Base-by-base conservation (phyloP, 2,329 filamentous ascomycete species). In the Reticulascus tulasneorum region DNA sequence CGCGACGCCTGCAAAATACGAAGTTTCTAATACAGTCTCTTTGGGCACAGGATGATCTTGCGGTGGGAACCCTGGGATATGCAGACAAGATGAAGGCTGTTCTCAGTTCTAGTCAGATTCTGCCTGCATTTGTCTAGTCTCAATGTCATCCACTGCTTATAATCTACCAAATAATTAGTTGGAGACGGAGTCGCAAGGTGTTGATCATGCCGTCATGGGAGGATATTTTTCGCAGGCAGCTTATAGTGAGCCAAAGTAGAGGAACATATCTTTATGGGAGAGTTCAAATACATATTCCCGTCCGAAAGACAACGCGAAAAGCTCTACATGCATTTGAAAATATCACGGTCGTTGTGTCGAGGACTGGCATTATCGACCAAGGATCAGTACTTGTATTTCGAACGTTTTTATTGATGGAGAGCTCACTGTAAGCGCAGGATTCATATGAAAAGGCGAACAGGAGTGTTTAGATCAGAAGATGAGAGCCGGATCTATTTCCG, bases 11-110 rank as follows among this genome's bases (percentile, higher is more conserved):
- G 4, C 38, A 48, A 2, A 36, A 48, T 5, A 27, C 50, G 1
- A 49, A 43, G 23, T n/a, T 29, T 1, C 16, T 60, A 5, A 10
- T 63, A 1, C 35, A 58, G 25, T 46, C 49, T 0, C 22, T 58
- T 3, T 64, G 60, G 61, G 50, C 53, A 4, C 61, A 63, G 28
- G 49, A 59, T 5, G 60, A 64, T 29, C 45, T 64, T 1, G 38
- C 34, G 2, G 27, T 37, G 11, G 43, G 46, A 11, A 38, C 42
- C 22, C 24, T 47, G 16, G 44, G 31, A 11, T 46, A 44, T 29
- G 18, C 21, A 25, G 40, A 44, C 12, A 46, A 31, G 24, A 15
- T 46, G 3, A 32, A 34, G 6, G 26, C 23, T 28, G 33, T 47
- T 10, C 38, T 52, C 3, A 42, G 38, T 21, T 29, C 34, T 20